Evolutionary conservation across 176 grass and related monocot species (phyloP), one percentile per base, ranked within the genome.

Genomic region (Oryza australiensis): DNA sequence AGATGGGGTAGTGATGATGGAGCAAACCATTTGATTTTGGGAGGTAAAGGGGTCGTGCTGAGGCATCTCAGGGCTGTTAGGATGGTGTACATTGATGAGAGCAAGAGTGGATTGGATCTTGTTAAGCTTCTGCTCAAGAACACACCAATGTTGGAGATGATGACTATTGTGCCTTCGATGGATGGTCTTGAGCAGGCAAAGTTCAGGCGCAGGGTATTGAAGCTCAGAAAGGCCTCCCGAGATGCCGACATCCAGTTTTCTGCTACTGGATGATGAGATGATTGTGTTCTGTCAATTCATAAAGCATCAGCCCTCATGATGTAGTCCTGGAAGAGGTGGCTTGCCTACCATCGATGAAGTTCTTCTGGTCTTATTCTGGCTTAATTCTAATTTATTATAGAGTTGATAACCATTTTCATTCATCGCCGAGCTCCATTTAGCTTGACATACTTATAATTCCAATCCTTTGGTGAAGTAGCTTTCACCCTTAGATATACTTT

Each of bases 111-210:
- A 48, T 73, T 91, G 62, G 77, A 87, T 26, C 89, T 91, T 51
- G 85, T 91, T 75, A 91, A 87, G 66, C 35, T 91, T 60, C 55
- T 88, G 66, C 89, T 91, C 57, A 87, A 81, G 76, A 87, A 81
- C 65, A 82, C 89, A 0, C 77, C 59, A 0, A 49, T 75, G 40
- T 72, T 91, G 71, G 85, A 91, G 71, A 77, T 64, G 1, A 88
- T 91, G 80, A 85, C 72, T 29, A 84, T 91, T 66, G 89, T 91
- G 77, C 81, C 85, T 66, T 87, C 89, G 76, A 87, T 84, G 89
- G 89, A 91, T 81, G 89, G 85, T 35, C 84, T 91, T 48, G 89
- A 91, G 75, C 85, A 81, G 75, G 89, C 85, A 29, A 84, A 73
- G 60, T 91, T 91, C 62, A 81, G 72, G 72, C 76, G 85, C 28